phyloP scores from a whole-genome alignment of 768 basidiomycete genomes.

The Agaricus sinodeliciosus region DNA sequence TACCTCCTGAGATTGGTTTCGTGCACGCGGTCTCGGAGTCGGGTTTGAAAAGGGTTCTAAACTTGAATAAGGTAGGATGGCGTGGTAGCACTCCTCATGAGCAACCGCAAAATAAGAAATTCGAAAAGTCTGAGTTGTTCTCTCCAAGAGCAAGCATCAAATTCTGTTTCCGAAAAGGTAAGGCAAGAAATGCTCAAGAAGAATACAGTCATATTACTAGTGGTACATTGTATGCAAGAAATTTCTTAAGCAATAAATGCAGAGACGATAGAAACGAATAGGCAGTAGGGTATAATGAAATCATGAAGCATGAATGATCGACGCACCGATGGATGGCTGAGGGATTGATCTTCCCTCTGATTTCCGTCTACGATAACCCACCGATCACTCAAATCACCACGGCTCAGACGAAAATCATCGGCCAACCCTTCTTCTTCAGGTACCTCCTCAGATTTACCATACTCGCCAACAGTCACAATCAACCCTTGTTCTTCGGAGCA shows the following conservation, averaged over 20 bases:
- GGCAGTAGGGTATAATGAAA: not conserved
- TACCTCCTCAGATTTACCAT: not conserved
- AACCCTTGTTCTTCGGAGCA: too few species aligned
- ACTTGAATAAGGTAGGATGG: too few species aligned
- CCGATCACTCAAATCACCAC: not conserved
- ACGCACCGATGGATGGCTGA: not conserved
- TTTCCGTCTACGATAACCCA: not conserved
- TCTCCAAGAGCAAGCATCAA: too few species aligned
- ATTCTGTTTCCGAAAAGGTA: too few species aligned
- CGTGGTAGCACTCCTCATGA: too few species aligned
- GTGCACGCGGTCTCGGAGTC: too few species aligned
- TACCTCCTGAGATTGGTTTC: too few species aligned
- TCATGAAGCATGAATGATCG: not conserved
- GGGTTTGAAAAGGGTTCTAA: too few species aligned
- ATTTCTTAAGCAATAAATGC: not conserved
- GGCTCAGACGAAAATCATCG: not conserved
- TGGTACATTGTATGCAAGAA: not conserved
- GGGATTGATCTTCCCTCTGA: not conserved
- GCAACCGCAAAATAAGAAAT: too few species aligned
- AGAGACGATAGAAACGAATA: not conserved
- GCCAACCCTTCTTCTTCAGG: not conserved
- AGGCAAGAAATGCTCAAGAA: too few species aligned
- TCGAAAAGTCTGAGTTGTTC: too few species aligned
- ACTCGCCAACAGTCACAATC: too few species aligned
- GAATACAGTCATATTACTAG: not conserved